Evolutionary conservation across 805 yeast species (phyloP), one percentile per base, ranked within the genome.

Genomic region (Cyberlindnera mycetangii): DNA sequence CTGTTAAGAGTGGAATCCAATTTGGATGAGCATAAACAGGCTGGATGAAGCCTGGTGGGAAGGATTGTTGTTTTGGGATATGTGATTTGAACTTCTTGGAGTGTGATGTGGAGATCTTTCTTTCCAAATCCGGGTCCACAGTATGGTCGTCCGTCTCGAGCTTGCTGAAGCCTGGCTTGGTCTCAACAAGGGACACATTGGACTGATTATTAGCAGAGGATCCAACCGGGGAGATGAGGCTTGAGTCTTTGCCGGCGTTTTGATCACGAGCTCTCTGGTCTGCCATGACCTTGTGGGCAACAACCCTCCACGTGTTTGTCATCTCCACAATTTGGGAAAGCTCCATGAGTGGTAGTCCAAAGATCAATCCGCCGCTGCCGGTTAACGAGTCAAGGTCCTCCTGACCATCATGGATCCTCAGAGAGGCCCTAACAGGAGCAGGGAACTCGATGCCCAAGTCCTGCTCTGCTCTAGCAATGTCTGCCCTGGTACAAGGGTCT

Each of bases 1-100:
- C 99, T 39, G 92, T 88, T 31, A 87, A 79, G 41, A 92, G 65
- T 3, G 99, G 98, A 47, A 92, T 81, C 99, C 99, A 92, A 56
- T 77, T 79, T 4, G 88, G 81, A 63, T 88, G 88, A n/a, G 96
- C 92, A 65, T 89, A 93, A 7, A 81, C 79, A 8, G 77, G 74
- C 61, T 86, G 85, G 36, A 89, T 71, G 11, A 81, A 69, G 6
- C 81, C 83, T 16, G 85, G 85, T 8, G 99, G 99, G 47, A 88
- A 72, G 0, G 93, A 82, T 47, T 73, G 74, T 66, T 84, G 83
- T 61, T 65, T 62, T 32, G 81, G 79, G 25, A 74, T 51, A 58
- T 64, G 60, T 20, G 70, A 64, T 42, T 66, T 64, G 51, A 74
- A 71, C 45, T 68, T 66, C 20, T 61, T 60, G 32, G 56, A 28